Base-by-base conservation (phyloP, 441 rosid genomes). In the Manihot esculenta region DNA sequence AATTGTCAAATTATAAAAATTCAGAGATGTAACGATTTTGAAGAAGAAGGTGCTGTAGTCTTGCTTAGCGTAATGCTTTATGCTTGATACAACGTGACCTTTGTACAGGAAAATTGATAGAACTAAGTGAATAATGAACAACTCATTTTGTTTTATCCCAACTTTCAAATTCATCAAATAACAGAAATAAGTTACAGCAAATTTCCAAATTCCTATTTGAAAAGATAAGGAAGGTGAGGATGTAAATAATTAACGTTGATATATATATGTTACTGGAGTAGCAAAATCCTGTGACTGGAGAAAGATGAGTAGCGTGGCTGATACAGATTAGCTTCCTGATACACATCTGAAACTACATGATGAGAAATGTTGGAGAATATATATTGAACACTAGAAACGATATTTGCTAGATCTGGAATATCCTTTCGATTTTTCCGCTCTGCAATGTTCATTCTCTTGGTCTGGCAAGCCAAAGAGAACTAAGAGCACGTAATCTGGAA, bases 391-490 rank as follows among this genome's bases (percentile, higher is more conserved):
- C 54, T 61, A 49, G 42, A 74, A 50, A 27, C 10, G 56, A 60
- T 17, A 21, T 21, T 55, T 66, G 62, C 68, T 45, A 64, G 56
- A 20, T 13, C 38, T 17, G 49, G 49, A 64, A 48, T 64, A n/a
- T 35, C n/a, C n/a, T 17, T 60, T 10, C 35, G 13, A 62, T 69
- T 72, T 35, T 65, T 59, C 55, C 60, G 69, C 74, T 18, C 23
- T 54, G 58, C 71, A 70, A 62, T 5, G 50, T 72, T 89, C 84
- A 95, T 72, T 95, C 97, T 77, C 87, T 80, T 47, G 99, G 98
- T 49, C 98, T 88, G 45, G 98, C 98, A 21, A 93, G 92, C 99
- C 99, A 95, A 21, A 93, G 87, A 35, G 98, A 91, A 82, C 99
- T 95, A 74, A 95, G 97, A 74, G 99, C 98, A 0, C 99, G 97